Base-by-base conservation (phyloP, 2,329 filamentous ascomycete genomes). In the Sporothrix globosa region DNA sequence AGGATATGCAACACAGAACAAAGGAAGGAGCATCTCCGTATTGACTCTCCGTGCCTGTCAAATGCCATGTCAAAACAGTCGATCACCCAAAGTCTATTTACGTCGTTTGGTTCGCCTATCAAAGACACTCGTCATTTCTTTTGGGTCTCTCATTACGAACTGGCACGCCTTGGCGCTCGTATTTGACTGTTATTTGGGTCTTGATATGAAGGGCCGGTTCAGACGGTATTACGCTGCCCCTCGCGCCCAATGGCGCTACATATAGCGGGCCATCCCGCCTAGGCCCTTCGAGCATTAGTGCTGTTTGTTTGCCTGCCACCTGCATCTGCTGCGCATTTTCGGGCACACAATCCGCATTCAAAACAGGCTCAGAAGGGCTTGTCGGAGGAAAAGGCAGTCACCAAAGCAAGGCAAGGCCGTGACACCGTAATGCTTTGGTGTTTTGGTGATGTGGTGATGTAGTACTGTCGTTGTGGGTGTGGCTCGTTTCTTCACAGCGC, bases 191-290 rank as follows among this genome's bases (percentile, higher is more conserved):
- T 46, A 41, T 61, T 44, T 21, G 11, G 13, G 34, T 13, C 39
- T 24, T 61, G 41, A 17, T 34, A 34, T 34, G 7, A 5, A 6
- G 34, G 34, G 34, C 34, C 34, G 34, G 34, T 6, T 34, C 34
- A 7, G 34, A 9, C 34, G 34, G 34, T 9, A 34, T 34, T 4
- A 7, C 34, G 34, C 34, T 6, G 34, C 34, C 34, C 34, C 34
- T 54, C 52, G 11, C 9, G 27, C 27, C 54, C 54, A 39, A 39
- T 10, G 9, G 44, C 13, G 21, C 19, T 50, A 17, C 34, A 21
- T 53, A 53, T 46, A 52, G 63, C 46, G 63, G 63, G 63, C 17
- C 63, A 52, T 66, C 63, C 63, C 63, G 63, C n/a, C 60, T 13
- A 39, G 54, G 54, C 7, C 54, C 39, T 61, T 10, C n/a, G 9